Conservation (phyloP, 768 basidiomycete species). For the Calocera cornea region DNA sequence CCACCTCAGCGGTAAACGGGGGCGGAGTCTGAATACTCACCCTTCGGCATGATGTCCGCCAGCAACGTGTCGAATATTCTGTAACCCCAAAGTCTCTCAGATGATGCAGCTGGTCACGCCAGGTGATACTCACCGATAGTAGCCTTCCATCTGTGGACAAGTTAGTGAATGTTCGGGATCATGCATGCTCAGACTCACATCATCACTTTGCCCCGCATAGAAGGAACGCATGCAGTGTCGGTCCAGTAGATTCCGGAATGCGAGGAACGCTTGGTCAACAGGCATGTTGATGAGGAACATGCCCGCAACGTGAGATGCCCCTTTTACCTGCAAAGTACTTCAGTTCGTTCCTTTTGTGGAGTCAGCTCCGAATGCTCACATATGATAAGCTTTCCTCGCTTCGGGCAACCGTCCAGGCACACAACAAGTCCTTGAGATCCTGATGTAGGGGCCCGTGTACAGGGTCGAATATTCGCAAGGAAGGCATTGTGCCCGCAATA, state of each 20-base stretch:
- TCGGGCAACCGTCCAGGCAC: conserved; percentile 77
- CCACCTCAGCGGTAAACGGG: background rate
- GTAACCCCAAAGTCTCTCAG: conserved; percentile 9
- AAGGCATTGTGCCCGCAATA: conserved; percentile 56
- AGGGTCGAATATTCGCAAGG: conserved; percentile 65
- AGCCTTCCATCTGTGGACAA: conserved; percentile 60
- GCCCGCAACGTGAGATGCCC: conserved; percentile 43
- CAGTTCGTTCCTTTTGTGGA: background rate
- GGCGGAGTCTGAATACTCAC: conserved; percentile 31
- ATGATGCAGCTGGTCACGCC: conserved; percentile 7
- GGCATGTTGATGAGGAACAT: conserved; percentile 81
- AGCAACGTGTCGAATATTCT: conserved; percentile 87
- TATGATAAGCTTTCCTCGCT: conserved; percentile 75
- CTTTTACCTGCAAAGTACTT: conserved; percentile 12
- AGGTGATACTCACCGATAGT: conserved; percentile 51
- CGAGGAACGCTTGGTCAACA: conserved; percentile 53
- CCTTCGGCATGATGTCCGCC: conserved; percentile 88
- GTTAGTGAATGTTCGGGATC: background rate
- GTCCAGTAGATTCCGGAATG: conserved; percentile 74
- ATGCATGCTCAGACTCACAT: conserved; percentile 41
- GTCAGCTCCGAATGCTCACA: conserved; percentile 21
- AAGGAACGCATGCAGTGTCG: conserved; percentile 76
- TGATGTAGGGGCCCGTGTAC: conserved; percentile 65
- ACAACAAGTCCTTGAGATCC: conserved; percentile 71
- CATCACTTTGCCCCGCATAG: conserved; percentile 65